A percentile compares a stretch with the other conserved stretches of the same genome.
These are phyloP conservation scores for Kokia cookei DNA, from an alignment of 441 rosid species.

Conservation along the genomic window DNA sequence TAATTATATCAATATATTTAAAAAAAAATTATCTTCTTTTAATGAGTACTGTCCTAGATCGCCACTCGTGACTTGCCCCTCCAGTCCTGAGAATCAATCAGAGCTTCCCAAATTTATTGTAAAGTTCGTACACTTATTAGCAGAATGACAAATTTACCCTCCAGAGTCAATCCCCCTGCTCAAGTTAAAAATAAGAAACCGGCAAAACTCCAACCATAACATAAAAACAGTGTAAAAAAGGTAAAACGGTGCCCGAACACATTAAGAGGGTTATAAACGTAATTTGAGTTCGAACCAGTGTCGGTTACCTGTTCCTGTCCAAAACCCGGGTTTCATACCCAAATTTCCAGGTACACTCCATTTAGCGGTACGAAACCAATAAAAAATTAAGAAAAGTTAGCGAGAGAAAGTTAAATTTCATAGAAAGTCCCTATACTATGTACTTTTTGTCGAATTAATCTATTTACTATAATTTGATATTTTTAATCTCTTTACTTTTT, in stretches of 20 bases:
- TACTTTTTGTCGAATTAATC: too few species aligned
- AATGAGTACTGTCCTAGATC: neutral
- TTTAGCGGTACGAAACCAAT: conserved; percentile 25
- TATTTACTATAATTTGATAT: too few species aligned
- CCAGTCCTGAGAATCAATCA: neutral
- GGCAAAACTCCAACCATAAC: neutral
- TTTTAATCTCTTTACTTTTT: too few species aligned
- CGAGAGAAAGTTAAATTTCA: neutral
- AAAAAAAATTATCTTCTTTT: too few species aligned
- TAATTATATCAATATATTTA: too few species aligned
- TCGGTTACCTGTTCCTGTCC: conserved; percentile 27
- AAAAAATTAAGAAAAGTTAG: neutral
- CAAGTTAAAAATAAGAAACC: too few species aligned
- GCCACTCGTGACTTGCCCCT: neutral
- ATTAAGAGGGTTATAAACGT: conserved; percentile 5
- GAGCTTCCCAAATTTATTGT: neutral
- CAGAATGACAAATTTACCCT: neutral
- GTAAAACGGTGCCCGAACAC: neutral
- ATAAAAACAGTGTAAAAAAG: neutral
- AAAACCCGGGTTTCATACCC: conserved; percentile 2
- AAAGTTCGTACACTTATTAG: neutral
- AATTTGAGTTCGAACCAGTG: neutral
- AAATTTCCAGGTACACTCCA: neutral
- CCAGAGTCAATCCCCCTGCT: neutral
- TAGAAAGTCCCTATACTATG: too few species aligned